Base-by-base conservation (phyloP, 495 filamentous ascomycete genomes). In the Baudoinia panamericana region DNA sequence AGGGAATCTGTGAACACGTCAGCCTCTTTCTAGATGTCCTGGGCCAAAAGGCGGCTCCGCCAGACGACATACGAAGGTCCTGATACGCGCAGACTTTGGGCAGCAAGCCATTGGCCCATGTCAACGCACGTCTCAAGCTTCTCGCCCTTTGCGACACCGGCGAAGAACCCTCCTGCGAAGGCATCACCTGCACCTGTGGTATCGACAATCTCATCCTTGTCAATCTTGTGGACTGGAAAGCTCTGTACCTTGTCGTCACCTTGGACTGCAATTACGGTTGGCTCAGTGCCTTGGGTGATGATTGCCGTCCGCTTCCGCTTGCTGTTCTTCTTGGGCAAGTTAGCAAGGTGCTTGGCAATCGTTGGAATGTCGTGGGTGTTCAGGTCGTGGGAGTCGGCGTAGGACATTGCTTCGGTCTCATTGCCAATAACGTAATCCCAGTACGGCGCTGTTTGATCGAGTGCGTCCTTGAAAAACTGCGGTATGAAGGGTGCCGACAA, bases 391-490 rank as follows among this genome's bases (percentile, higher is more conserved):
- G 75, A 76, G 56, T 82, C 75, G 36, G 92, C 78, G 63, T 86
- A 96, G 37, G 82, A 65, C 48, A 73, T 70, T 23, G 86, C 90
- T 66, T 99, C 90, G 21, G 80, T 81, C 76, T 96, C 92, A 64
- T 99, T 99, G 46, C 87, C 90, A 63, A 96, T 80, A 24, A 94
- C 69, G 68, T 87, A 93, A 68, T 99, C 90, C 68, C 82, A 88
- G 74, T 93, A 96, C 16, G 78, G 80, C 8, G 81, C 69, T 2
- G 80, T 78, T 48, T 74, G 72, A 63, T 90, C 85, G 27, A 99
- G 71, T 42, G 76, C 83, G 15, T 94, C 86, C 71, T 94, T 96
- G 76, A 95, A 99, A 73, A 93, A 93, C 61, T 88, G 79, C 26
- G 81, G 66, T 50, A 99, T 92, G 74, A 96, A 99, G 21, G 92